Evolutionary conservation across 768 basidiomycete genomes (phyloP).

Genomic region (Butyriboletus loyo): DNA sequence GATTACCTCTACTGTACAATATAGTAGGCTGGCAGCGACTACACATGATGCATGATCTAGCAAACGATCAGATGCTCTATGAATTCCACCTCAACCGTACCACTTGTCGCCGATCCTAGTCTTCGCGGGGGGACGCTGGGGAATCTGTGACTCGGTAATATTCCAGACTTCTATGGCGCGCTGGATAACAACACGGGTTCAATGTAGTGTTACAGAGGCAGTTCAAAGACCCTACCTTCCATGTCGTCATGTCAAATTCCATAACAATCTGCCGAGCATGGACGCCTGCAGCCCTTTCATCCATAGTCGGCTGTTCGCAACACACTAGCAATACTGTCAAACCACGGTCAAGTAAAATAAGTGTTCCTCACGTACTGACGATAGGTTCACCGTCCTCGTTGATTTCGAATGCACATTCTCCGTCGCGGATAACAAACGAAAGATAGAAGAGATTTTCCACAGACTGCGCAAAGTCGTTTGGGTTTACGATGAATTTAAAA

Average conservation of each 20-base stretch:
- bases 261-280: slow-evolving; percentile 83
- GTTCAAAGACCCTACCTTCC: slow-evolving; percentile 57
- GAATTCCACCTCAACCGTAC: slow-evolving; percentile 50
- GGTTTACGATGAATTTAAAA: slow-evolving; percentile 87
- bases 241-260: slow-evolving; percentile 88
- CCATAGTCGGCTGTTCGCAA: slow-evolving; percentile 60
- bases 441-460: slow-evolving; percentile 97
- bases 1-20: slow-evolving; percentile 20
- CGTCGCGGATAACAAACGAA: slow-evolving; percentile 88
- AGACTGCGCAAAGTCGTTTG: slow-evolving; percentile 85
- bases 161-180: slow-evolving; percentile 85
- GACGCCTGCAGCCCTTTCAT: slow-evolving; percentile 62
- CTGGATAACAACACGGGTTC: slow-evolving; percentile 36
- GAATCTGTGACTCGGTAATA: slow-evolving; percentile 73
- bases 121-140: slow-evolving; percentile 60
- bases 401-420: slow-evolving; percentile 70
- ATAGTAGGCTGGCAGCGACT: slow-evolving; percentile 2
- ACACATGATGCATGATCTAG: slow-evolving; percentile 1
- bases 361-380: slow-evolving; percentile 54
- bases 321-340: slow-evolving; percentile 39
- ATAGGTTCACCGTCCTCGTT: slow-evolving; percentile 66
- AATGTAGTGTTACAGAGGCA: neutral
- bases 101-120: slow-evolving; percentile 63
- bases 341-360: neutral
- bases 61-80: neutral